A percentile compares a stretch with the other conserved stretches of the same genome.
Evolutionary conservation across 2,329 filamentous ascomycete species (phyloP).

Genomic region (Fusarium hostae): DNA sequence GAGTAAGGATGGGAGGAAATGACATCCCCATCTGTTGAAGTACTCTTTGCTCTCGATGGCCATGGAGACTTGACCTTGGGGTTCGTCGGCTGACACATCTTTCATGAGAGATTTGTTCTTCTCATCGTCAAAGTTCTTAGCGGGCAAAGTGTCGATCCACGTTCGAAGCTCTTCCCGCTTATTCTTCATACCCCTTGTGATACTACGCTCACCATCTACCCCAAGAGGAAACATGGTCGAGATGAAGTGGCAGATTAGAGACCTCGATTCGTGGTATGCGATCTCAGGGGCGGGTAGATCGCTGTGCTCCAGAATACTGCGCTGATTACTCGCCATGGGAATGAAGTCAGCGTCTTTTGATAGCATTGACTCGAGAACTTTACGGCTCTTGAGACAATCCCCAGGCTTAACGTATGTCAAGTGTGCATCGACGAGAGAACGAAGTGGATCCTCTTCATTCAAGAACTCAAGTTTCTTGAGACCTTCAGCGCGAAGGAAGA

Average conservation of each 20-base stretch:
- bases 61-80: conserved; percentile 61
- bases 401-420: conserved; percentile 50
- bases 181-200: background rate
- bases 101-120: conserved; percentile 59
- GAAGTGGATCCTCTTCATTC: background rate
- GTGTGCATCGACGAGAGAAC: conserved; percentile 47
- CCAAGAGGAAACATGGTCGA: conserved; percentile 55
- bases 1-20: conserved; percentile 68
- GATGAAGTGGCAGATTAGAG: conserved; percentile 62
- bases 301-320: conserved; percentile 36
- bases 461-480: conserved; percentile 19
- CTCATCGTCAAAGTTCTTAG: conserved; percentile 49
- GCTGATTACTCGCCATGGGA: conserved; percentile 1
- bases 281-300: conserved; percentile 49
- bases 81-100: conserved; percentile 58
- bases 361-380: background rate
- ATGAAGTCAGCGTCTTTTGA: background rate
- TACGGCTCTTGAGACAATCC: background rate
- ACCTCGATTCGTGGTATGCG: conserved; percentile 64
- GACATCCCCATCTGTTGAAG: conserved; percentile 64
- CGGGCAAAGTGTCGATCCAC: conserved; percentile 51
- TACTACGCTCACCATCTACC: conserved; percentile 47
- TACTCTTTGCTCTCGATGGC: conserved; percentile 55
- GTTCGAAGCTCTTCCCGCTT: conserved; percentile 42
- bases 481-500: conserved; percentile 57